A percentile compares a stretch with the other conserved stretches of the same genome.
Conservation (phyloP, 306 rosid genomes). For the Rosa chinensis region DNA sequence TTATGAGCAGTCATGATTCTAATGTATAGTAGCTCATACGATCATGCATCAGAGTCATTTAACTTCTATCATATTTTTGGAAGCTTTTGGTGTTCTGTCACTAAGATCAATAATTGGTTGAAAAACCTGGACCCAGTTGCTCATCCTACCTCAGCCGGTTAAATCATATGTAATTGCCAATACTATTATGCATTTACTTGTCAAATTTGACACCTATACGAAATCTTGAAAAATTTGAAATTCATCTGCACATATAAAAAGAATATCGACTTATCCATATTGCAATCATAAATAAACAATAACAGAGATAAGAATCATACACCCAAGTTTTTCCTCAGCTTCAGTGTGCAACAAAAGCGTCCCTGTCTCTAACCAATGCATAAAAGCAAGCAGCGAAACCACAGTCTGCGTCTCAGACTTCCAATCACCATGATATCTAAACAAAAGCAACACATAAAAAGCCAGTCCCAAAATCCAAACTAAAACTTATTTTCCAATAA, state of each 20-base stretch:
- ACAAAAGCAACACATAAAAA: constrained; percentile 6
- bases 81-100: background rate
- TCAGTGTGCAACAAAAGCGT: constrained; percentile 72
- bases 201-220: background rate
- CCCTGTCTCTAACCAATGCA: constrained; percentile 94
- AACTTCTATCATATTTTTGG: background rate
- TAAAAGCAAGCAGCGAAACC: constrained; percentile 76
- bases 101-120: background rate
- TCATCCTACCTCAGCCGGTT: background rate
- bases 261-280: background rate
- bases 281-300: background rate
- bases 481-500: background rate
- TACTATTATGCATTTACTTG: background rate
- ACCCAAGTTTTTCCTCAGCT: constrained; percentile 74
- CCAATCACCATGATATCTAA: constrained; percentile 95
- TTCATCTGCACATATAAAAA: background rate
- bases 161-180: background rate
- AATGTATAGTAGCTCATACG: too few species aligned
- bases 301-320: constrained; percentile 43
- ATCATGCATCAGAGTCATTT: background rate
- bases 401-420: constrained; percentile 85
- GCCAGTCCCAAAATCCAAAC: constrained; percentile 6
- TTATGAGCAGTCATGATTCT: background rate
- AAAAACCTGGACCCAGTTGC: background rate
- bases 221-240: background rate